Percentiles rank a stretch among this genome's conserved stretches.
Conservation (phyloP, 2,329 filamentous ascomycete genomes). For the Rasamsonia emersonii region DNA sequence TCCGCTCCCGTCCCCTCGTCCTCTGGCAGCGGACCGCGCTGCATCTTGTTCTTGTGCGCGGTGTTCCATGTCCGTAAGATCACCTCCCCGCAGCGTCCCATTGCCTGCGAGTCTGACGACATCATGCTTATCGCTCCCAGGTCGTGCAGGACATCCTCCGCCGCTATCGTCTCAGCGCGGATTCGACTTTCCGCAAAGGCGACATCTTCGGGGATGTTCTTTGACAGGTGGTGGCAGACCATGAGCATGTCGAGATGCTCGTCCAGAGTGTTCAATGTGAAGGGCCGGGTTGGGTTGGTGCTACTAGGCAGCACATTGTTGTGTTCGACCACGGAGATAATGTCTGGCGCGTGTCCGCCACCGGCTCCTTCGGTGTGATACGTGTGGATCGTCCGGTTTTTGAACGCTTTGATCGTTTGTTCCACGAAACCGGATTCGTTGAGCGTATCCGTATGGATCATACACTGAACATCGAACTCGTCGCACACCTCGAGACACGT, state of each 20-base stretch:
- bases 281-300: slow-evolving; percentile 88
- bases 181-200: slow-evolving; percentile 93
- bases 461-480: slow-evolving; percentile 81
- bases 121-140: slow-evolving; percentile 96
- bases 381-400: slow-evolving; percentile 81
- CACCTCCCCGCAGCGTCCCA: slow-evolving; percentile 93
- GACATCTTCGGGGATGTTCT: slow-evolving; percentile 90
- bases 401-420: slow-evolving; percentile 77
- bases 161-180: slow-evolving; percentile 89
- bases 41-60: slow-evolving; percentile 89
- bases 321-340: slow-evolving; percentile 87
- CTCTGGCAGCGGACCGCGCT: slow-evolving; percentile 67
- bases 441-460: slow-evolving; percentile 92
- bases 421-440: slow-evolving; percentile 98
- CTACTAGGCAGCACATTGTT: slow-evolving; percentile 80
- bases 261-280: slow-evolving; percentile 83
- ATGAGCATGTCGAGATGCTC: slow-evolving; percentile 98
- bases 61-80: slow-evolving; percentile 93
- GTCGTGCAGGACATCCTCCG: slow-evolving; percentile 92
- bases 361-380: slow-evolving; percentile 96
- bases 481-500: slow-evolving; percentile 78
- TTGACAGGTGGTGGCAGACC: slow-evolving; percentile 91
- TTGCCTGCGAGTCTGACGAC: slow-evolving; percentile 89
- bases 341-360: slow-evolving; percentile 90
- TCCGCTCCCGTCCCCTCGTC: slow-evolving; percentile 73